Evolutionary conservation across 208 protist species (phyloP).

Genomic region (Crithidia expoeki): DNA sequence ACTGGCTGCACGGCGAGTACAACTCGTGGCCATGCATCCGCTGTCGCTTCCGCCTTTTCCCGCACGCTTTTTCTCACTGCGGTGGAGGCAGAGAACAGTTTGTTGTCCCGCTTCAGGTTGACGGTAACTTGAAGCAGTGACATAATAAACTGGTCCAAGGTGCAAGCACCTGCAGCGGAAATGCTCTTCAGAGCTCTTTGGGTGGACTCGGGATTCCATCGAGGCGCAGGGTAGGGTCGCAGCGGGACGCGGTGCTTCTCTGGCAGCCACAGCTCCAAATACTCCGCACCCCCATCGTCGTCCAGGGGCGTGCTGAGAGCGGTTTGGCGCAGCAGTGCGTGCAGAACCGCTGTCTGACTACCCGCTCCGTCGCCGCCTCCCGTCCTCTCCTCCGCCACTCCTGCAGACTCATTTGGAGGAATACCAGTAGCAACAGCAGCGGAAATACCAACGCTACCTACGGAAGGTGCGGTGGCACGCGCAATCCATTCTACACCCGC

Average conservation of each 20-base stretch:
- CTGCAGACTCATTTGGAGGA: not conserved
- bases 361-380: not conserved
- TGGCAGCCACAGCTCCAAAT: conserved; percentile 78
- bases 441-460: not conserved
- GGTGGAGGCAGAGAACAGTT: not conserved
- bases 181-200: conserved; percentile 1
- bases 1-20: conserved; percentile 25
- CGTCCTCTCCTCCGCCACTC: not conserved
- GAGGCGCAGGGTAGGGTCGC: conserved; percentile 47
- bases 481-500: conserved; percentile 30
- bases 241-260: conserved; percentile 74
- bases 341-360: not conserved
- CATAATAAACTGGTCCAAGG: conserved; percentile 16
- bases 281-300: conserved; percentile 12
- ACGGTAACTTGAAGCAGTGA: conserved; percentile 11
- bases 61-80: not conserved
- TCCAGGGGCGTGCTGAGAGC: conserved; percentile 13
- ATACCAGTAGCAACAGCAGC: not conserved
- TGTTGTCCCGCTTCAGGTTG: conserved; percentile 4
- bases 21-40: conserved; percentile 10
- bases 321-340: not conserved
- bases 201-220: conserved; percentile 15
- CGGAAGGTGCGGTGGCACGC: not conserved
- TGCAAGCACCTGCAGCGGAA: not conserved
- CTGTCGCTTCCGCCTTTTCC: no score